Conservation (phyloP, 768 basidiomycete genomes). For the Lanmaoa rubissima region DNA sequence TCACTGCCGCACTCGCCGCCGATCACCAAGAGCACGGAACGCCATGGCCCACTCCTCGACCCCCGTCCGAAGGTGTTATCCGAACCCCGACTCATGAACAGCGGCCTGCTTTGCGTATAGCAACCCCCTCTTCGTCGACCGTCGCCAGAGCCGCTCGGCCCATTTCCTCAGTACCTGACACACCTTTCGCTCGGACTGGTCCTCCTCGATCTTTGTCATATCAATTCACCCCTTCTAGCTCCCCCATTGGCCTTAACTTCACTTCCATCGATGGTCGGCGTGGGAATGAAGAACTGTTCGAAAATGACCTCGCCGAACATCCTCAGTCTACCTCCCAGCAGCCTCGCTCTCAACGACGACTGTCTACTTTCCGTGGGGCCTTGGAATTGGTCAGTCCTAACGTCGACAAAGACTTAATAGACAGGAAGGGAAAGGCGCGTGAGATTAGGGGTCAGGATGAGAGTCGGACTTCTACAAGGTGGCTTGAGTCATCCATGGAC, state of each 20-base stretch:
- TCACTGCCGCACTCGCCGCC: conserved; percentile 1
- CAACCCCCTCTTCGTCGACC: conserved; percentile 8
- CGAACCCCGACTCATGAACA: conserved; percentile 2
- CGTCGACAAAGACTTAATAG: conserved; percentile 38
- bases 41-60: background rate
- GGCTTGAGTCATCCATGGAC: conserved; percentile 54
- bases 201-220: conserved; percentile 73
- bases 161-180: conserved; percentile 25
- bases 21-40: background rate
- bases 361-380: conserved; percentile 59
- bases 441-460: conserved; percentile 49
- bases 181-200: conserved; percentile 67
- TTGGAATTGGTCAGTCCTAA: conserved; percentile 43
- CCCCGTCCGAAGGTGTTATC: background rate
- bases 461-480: conserved; percentile 51
- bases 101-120: conserved; percentile 15
- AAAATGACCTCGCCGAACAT: conserved; percentile 36
- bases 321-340: conserved; percentile 32
- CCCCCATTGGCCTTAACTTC: conserved; percentile 33
- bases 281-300: conserved; percentile 27
- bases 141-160: conserved; percentile 7
- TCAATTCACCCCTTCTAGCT: conserved; percentile 51
- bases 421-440: conserved; percentile 55
- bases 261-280: conserved; percentile 27
- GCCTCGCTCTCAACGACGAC: conserved; percentile 19